A percentile compares a stretch with the other conserved stretches of the same genome.
Evolutionary conservation across 2,329 filamentous ascomycete species (phyloP).

Genomic region (Macrophomina pseudophaseolina): DNA sequence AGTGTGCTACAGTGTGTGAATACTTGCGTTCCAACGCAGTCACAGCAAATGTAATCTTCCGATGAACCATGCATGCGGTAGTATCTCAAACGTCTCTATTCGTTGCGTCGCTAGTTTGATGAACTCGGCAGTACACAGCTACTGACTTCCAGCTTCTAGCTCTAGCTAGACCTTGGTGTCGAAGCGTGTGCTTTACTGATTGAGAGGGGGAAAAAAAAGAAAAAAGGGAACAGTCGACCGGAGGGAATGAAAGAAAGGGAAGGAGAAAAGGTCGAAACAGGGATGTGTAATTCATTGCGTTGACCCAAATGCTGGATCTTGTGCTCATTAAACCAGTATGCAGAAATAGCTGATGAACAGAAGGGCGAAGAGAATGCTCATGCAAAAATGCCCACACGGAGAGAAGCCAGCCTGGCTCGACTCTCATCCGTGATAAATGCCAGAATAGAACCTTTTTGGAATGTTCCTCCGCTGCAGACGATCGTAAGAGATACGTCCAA

Average conservation of each 20-base stretch:
- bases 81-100: conserved; percentile 13
- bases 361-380: background rate
- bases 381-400: conserved; percentile 4
- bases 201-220: too few species aligned
- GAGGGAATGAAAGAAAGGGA: background rate
- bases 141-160: background rate
- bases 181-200: background rate
- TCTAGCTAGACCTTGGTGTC: conserved; percentile 6
- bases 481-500: background rate
- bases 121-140: background rate
- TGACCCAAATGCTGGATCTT: conserved; percentile 3
- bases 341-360: conserved; percentile 8
- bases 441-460: background rate
- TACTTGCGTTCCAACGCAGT: background rate
- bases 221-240: conserved; percentile 7
- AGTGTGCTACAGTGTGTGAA: background rate
- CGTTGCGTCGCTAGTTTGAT: background rate
- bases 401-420: background rate
- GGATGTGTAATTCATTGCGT: background rate
- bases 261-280: conserved; percentile 7
- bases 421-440: background rate
- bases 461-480: background rate
- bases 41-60: conserved; percentile 3
- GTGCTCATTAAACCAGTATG: conserved; percentile 23
- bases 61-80: background rate